Conservation (phyloP, 352 stramenopile species). For the Phytophthora sp. region DNA sequence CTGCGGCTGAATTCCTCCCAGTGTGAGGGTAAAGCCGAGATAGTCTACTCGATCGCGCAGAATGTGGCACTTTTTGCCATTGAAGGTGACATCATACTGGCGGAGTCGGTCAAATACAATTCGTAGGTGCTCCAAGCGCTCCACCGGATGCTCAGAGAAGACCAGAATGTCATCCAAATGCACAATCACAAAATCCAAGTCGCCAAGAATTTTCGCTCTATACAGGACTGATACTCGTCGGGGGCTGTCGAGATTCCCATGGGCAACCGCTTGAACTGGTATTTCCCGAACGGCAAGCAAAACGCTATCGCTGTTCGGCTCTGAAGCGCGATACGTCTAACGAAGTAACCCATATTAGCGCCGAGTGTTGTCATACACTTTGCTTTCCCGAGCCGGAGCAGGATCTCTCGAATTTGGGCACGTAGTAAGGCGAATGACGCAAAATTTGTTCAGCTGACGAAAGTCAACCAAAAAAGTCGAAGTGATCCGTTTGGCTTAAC, state of each 20-base stretch:
- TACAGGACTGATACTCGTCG: slow-evolving; percentile 17
- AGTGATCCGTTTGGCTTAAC: too few species aligned
- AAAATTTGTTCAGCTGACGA: slow-evolving; percentile 7
- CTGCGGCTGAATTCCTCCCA: slow-evolving; percentile 7
- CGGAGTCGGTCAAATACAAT: slow-evolving; percentile 8
- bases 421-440: slow-evolving; percentile 4
- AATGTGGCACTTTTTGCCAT: neutral
- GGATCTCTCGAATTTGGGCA: slow-evolving; percentile 4
- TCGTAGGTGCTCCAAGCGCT: slow-evolving; percentile 6
- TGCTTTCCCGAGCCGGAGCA: slow-evolving; percentile 1
- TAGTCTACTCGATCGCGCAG: neutral
- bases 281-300: slow-evolving; percentile 7
- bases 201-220: slow-evolving; percentile 6
- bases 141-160: slow-evolving; percentile 1
- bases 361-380: slow-evolving; percentile 13
- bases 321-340: neutral
- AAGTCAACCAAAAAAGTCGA: slow-evolving; percentile 15
- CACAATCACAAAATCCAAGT: slow-evolving; percentile 2
- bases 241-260: slow-evolving; percentile 18
- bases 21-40: neutral
- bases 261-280: slow-evolving; percentile 12
- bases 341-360: slow-evolving; percentile 17
- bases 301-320: neutral
- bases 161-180: slow-evolving; percentile 13
- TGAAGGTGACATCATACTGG: slow-evolving; percentile 4